A percentile compares a stretch with the other conserved stretches of the same genome.
Evolutionary conservation across 306 rosid species (phyloP).

Genomic region (Quercus glauca): DNA sequence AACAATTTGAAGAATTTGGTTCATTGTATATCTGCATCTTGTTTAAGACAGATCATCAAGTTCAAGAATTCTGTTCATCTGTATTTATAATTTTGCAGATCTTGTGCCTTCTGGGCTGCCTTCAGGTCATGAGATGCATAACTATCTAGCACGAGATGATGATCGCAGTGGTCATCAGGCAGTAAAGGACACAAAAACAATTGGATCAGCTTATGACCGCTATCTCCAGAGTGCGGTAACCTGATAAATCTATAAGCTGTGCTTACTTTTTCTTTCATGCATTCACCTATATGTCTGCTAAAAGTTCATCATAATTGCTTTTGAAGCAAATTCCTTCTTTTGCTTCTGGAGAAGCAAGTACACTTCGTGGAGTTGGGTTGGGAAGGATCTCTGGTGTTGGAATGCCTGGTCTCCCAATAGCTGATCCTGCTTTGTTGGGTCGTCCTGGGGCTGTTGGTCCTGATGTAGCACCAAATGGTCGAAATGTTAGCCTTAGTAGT

Average conservation of each 20-base stretch:
- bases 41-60: background rate
- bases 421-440: conserved; percentile 55
- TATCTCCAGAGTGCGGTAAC: conserved; percentile 89
- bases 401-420: conserved; percentile 45
- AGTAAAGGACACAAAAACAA: conserved; percentile 56
- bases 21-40: background rate
- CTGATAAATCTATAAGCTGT: conserved; percentile 15
- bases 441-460: conserved; percentile 52
- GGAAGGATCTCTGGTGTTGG: conserved; percentile 54
- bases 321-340: conserved; percentile 64
- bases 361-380: conserved; percentile 52
- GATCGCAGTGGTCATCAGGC: conserved; percentile 49
- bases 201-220: conserved; percentile 86
- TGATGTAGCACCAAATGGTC: conserved; percentile 60
- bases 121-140: conserved; percentile 66
- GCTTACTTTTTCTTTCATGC: conserved; percentile 13
- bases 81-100: conserved; percentile 31
- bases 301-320: conserved; percentile 34
- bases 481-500: conserved; percentile 49
- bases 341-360: conserved; percentile 65
- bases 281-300: conserved; percentile 21
- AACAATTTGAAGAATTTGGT: background rate
- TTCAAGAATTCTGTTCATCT: background rate
- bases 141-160: conserved; percentile 54
- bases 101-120: conserved; percentile 48